Base-by-base conservation (phyloP, 257 asterid genomes). In the Jasminum sambac region DNA sequence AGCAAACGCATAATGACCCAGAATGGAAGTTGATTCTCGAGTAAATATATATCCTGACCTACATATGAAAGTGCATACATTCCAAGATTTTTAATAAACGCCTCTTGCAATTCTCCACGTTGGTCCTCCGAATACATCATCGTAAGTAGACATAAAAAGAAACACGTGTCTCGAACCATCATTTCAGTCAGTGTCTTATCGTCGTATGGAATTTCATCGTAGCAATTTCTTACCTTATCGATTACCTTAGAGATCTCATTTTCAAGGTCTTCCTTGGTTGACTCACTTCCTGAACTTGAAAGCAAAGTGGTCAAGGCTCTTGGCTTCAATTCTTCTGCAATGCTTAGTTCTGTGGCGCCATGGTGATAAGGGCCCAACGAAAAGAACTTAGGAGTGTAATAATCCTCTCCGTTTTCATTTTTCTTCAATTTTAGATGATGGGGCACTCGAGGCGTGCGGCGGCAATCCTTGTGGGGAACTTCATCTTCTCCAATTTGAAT, bases 11-110 rank as follows among this genome's bases (percentile, higher is more conserved):
- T 67, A 40, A 81, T 42, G 24, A 78, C 12, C 41, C 43, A 30
- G 1, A 72, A 52, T 0, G 81, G 76, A 34, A 76, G 68, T 41
- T 82, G 82, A 63, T 82, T 82, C 72, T 79, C 86, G 7, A 82
- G 72, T 39, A 73, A 17, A 4, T 17, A 23, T 25, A 79, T 1
- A 23, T 82, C 84, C 13, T 30, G 36, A 30, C 4, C 2, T 39
- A 10, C 11, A 10, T 10, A 10, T 39, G 43, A 10, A 0, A 39
- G 6, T 39, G 43, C 11, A 39, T 2, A 39, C 6, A 6, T 39
- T 39, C 43, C 8, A 39, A 39, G 8, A 6, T 10, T 1, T 10
- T 0, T 6, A 5, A 39, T 2, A 10, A 30, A 4, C 4, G 36
- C 4, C 4, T 30, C 4, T 30, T 30, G n/a, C 36, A 30, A 30